Base-by-base conservation (phyloP, 352 stramenopile genomes). In the Phytophthora tentaculata region DNA sequence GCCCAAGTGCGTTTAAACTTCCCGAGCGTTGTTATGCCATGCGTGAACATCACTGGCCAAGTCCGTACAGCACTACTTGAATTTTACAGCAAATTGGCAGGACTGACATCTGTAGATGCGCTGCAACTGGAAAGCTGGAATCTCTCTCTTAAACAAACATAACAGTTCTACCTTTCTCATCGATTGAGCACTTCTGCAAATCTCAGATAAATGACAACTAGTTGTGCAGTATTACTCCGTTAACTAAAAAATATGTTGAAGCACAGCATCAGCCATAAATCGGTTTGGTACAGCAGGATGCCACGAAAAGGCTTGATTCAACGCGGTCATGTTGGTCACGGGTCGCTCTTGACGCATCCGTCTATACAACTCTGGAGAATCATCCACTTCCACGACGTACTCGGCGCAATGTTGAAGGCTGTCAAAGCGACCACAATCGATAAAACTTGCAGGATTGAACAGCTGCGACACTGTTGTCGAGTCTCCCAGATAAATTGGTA, bases 251-350 rank as follows among this genome's bases (percentile, higher is more conserved):
- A n/a, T n/a, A 6, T 48, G 17, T 23, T 24, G 41, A 24, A 23
- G 41, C 41, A 48, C n/a, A 48, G n/a, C 41, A 7, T 48, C n/a
- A 14, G 41, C 41, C 16, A 48, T 48, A 48, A 24, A 48, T 48
- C 41, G 41, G n/a, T 13, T 48, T 22, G 41, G 10, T 48, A 48
- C 17, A 13, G 41, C 41, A 23, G 41, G 41, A 13, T 48, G 41
- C 17, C n/a, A 48, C 17, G 41, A 48, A 8, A 48, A 48, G 1
- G 41, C 41, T n/a, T 24, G 17, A 24, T 48, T 8, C 23, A 23
- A 48, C 10, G 41, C 1, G 7, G 41, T 48, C 41, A 14, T 48
- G 41, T 23, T 48, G 4, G 41, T 48, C 41, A 48, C 41, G 2
- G 41, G 41, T 48, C 17, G 41, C 7, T 48, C 35, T 20, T 48